Percentiles rank a stretch among this genome's conserved stretches.
phyloP scores from a whole-genome alignment of 148 eudicot species.

The Rhododendron mucronatum region DNA sequence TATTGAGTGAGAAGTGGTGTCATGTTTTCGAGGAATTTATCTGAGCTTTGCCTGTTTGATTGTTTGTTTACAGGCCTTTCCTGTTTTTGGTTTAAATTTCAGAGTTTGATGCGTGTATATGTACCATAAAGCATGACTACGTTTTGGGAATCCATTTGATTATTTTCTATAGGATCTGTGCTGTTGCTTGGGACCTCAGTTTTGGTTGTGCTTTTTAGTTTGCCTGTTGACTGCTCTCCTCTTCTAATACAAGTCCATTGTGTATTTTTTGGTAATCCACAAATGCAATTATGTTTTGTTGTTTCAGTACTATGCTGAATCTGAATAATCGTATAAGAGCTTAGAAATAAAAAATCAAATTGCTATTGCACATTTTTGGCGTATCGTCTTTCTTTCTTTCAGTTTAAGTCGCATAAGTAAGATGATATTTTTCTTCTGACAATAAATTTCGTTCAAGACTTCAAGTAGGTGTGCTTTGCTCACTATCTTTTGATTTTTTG shows the following conservation, averaged over 20 bases:
- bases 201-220: background rate
- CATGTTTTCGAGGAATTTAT: background rate
- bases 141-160: background rate
- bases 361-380: background rate
- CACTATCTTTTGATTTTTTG: background rate
- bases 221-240: background rate
- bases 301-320: background rate
- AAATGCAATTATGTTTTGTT: background rate
- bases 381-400: background rate
- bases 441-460: background rate
- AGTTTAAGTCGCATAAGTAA: background rate
- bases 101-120: background rate
- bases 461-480: background rate
- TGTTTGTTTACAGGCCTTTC: background rate
- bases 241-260: background rate
- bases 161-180: background rate
- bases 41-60: background rate
- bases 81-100: background rate
- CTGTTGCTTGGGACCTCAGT: slow-evolving; percentile 1
- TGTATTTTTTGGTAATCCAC: background rate
- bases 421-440: background rate
- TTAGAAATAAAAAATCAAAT: background rate
- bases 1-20: background rate
- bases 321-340: background rate
- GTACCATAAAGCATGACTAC: background rate